These are phyloP conservation scores for Maudiozyma turicensis DNA, from an alignment of 805 yeast species.

Conservation along the genomic window DNA sequence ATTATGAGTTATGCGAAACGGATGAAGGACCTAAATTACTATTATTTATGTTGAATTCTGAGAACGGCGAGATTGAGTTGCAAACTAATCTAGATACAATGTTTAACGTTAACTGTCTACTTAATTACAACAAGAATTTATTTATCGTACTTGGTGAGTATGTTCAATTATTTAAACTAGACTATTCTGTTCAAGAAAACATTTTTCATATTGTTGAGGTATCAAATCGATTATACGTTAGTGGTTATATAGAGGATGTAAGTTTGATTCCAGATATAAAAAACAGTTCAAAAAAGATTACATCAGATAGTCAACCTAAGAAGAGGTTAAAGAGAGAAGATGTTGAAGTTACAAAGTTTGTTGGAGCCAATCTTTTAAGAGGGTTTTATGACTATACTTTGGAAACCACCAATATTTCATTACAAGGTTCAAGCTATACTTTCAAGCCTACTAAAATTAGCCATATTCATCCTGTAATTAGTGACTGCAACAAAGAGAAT, in stretches of 20 bases:
- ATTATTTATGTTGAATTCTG: slow-evolving; percentile 31
- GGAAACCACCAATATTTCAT: background rate
- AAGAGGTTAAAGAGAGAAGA: background rate
- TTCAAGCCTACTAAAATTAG: slow-evolving; percentile 1
- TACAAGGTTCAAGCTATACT: background rate
- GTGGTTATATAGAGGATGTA: slow-evolving; percentile 11
- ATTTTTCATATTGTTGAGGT: slow-evolving; percentile 21
- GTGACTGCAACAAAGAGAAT: background rate
- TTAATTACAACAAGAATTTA: slow-evolving; percentile 21
- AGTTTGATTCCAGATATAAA: background rate
- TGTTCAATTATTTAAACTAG: slow-evolving; percentile 24
- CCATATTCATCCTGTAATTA: background rate
- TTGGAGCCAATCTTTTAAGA: slow-evolving; percentile 1
- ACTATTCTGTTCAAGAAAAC: slow-evolving; percentile 29
- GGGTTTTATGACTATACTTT: slow-evolving; percentile 1
- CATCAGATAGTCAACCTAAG: background rate
- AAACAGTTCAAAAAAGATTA: background rate
- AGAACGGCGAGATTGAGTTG: slow-evolving; percentile 24
- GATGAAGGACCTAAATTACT: slow-evolving; percentile 23
- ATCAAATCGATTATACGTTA: slow-evolving; percentile 14
- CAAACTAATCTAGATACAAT: slow-evolving; percentile 16
- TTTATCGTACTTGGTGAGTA: slow-evolving; percentile 28
- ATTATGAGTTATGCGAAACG: slow-evolving; percentile 27
- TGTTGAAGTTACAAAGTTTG: background rate
- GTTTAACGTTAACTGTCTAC: slow-evolving; percentile 14